Evolutionary conservation across 371 early-diverging fungal genomes (phyloP).

Genomic region (Rhizopus sp.): DNA sequence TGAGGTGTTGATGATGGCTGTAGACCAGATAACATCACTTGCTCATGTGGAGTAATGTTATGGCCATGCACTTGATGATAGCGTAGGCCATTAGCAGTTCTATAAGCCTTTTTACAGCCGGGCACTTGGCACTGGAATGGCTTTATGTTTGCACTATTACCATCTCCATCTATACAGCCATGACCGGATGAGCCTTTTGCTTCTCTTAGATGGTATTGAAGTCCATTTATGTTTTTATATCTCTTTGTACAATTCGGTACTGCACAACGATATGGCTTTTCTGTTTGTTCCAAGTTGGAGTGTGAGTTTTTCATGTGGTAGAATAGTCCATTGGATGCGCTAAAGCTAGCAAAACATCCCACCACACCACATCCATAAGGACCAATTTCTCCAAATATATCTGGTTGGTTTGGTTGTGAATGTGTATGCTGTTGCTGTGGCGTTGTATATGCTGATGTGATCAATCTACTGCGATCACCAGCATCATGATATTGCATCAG

Average conservation of each 20-base stretch:
- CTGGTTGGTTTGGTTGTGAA: conserved; percentile 8
- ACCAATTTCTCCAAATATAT: conserved; percentile 32
- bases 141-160: conserved; percentile 22
- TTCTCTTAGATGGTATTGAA: conserved; percentile 90
- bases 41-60: conserved; percentile 12
- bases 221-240: conserved; percentile 97
- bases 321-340: conserved; percentile 60
- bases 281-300: conserved; percentile 39
- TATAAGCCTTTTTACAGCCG: conserved; percentile 52
- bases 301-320: conserved; percentile 72
- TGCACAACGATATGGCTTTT: conserved; percentile 79
- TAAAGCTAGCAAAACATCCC: conserved; percentile 61
- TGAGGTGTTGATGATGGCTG: conserved; percentile 7
- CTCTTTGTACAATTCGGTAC: conserved; percentile 80
- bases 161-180: conserved; percentile 18
- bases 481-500: conserved; percentile 16
- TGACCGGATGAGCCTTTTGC: conserved; percentile 67
- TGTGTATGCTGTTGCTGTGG: conserved; percentile 10
- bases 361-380: conserved; percentile 74
- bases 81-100: conserved; percentile 44
- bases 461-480: not conserved
- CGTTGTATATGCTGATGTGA: conserved; percentile 3
- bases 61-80: conserved; percentile 48
- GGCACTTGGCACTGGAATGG: conserved; percentile 41
- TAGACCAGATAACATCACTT: not conserved